These are phyloP conservation scores for Arthrobotrys conoides DNA, from an alignment of 2,329 filamentous ascomycete genomes.

Conservation along the genomic window DNA sequence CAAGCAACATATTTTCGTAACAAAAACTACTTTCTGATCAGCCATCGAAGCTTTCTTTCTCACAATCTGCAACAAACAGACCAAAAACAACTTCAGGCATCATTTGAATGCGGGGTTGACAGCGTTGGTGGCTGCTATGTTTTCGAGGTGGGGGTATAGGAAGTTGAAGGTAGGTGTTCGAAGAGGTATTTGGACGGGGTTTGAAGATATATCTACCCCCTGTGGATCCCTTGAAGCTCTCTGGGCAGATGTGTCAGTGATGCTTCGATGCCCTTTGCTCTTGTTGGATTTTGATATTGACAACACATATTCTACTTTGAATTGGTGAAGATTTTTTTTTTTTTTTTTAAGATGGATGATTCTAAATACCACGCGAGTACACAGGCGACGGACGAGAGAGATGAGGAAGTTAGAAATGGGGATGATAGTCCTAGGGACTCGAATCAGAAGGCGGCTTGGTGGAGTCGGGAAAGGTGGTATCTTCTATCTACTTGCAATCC, in stretches of 20 bases:
- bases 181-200: background rate
- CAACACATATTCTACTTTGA: conserved; percentile 18
- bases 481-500: background rate
- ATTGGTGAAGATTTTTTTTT: background rate
- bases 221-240: background rate
- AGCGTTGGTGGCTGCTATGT: conserved; percentile 21
- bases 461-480: conserved; percentile 38
- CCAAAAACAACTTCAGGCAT: conserved; percentile 52
- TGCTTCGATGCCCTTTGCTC: background rate
- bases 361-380: conserved; percentile 24
- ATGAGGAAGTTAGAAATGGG: conserved; percentile 27
- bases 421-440: background rate
- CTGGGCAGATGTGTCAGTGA: background rate
- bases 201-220: background rate
- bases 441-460: conserved; percentile 15
- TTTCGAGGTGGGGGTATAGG: conserved; percentile 54
- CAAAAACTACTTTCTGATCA: background rate
- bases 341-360: conserved; percentile 33
- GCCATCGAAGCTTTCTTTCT: background rate
- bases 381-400: conserved; percentile 55
- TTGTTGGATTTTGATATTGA: conserved; percentile 24
- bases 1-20: conserved; percentile 1
- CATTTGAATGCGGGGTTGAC: conserved; percentile 50
- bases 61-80: background rate
- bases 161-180: conserved; percentile 48